Percentiles rank a stretch among this genome's conserved stretches.
These are phyloP conservation scores for Diaporthe longicolla DNA, from an alignment of 2,329 filamentous ascomycete genomes.

Conservation along the genomic window DNA sequence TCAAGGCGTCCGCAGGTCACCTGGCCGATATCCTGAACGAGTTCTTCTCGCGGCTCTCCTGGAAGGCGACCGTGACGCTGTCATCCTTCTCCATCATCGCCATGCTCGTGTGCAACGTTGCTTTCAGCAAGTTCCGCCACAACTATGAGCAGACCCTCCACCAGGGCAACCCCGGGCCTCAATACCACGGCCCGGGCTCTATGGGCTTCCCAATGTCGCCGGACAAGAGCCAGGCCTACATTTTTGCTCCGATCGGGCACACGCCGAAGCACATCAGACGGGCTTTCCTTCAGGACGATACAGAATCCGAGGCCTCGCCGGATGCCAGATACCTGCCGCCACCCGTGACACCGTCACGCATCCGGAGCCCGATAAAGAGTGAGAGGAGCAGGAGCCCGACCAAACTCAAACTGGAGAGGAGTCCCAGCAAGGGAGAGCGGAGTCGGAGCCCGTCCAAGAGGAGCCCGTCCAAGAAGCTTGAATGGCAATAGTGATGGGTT, in stretches of 20 bases:
- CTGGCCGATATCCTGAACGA: slow-evolving; percentile 94
- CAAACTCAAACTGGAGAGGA: slow-evolving; percentile 54
- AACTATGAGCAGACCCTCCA: slow-evolving; percentile 32
- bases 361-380: slow-evolving; percentile 63
- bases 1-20: slow-evolving; percentile 86
- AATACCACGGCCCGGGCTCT: slow-evolving; percentile 45
- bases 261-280: slow-evolving; percentile 62
- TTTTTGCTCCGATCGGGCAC: slow-evolving; percentile 64
- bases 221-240: slow-evolving; percentile 59
- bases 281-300: slow-evolving; percentile 58
- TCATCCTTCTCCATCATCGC: slow-evolving; percentile 63
- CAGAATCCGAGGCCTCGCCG: slow-evolving; percentile 67
- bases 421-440: slow-evolving; percentile 55
- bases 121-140: slow-evolving; percentile 56
- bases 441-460: slow-evolving; percentile 42
- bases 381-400: slow-evolving; percentile 65
- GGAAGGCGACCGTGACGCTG: slow-evolving; percentile 56
- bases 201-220: slow-evolving; percentile 44
- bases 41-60: slow-evolving; percentile 69
- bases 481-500: not conserved
- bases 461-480: slow-evolving; percentile 11
- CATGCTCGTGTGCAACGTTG: slow-evolving; percentile 63
- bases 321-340: slow-evolving; percentile 58
- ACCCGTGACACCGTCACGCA: slow-evolving; percentile 62
- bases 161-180: slow-evolving; percentile 26